These are phyloP conservation scores for Sorghum bicolor DNA, from an alignment of 176 grass and related monocot species.

Conservation along the genomic window DNA sequence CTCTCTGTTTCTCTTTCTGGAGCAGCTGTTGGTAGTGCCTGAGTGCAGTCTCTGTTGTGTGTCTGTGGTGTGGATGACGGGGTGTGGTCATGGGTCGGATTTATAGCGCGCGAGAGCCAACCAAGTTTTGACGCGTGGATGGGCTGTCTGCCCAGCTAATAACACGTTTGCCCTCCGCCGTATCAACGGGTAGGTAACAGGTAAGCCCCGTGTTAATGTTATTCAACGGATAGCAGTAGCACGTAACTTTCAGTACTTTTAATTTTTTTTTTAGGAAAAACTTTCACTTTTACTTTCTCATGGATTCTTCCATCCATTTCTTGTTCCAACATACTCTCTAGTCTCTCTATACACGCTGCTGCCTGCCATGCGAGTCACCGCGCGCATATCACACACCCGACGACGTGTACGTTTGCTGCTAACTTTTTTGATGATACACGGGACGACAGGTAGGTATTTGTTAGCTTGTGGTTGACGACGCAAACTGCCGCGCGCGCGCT, in stretches of 20 bases:
- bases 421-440: not conserved
- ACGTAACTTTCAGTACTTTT: not conserved
- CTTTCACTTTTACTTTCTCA: not conserved
- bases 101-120: not conserved
- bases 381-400: too few relatives aligned
- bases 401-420: not conserved
- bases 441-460: not conserved
- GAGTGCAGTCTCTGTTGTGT: not conserved
- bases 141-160: not conserved
- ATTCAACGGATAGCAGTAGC: not conserved
- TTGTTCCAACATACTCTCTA: not conserved
- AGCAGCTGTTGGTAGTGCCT: not conserved
- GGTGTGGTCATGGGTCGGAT: not conserved
- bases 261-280: too few relatives aligned
- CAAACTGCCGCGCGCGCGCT: not conserved
- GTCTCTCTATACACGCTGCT: too few relatives aligned
- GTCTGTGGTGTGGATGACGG: not conserved
- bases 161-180: not conserved
- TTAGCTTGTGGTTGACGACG: not conserved
- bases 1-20: not conserved
- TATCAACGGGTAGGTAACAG: not conserved
- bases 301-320: not conserved
- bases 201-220: not conserved
- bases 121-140: not conserved
- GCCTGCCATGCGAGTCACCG: too few relatives aligned